Evolutionary conservation across 148 eudicot species (phyloP), one percentile per base, ranked within the genome.

Genomic region (Fallopia convolvulus): DNA sequence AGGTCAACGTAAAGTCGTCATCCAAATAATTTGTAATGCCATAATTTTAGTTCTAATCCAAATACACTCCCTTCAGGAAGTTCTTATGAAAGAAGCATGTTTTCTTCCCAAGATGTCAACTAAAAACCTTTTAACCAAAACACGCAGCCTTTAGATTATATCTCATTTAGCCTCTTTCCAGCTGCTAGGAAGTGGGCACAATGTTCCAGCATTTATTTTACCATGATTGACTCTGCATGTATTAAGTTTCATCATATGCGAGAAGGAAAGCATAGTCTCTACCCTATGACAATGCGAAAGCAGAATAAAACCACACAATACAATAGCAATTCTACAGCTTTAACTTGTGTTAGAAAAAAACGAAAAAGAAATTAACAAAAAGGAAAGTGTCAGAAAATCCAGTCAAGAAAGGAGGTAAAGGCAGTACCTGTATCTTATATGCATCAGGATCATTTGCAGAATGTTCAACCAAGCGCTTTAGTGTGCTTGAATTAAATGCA

Each of bases 401-500:
- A 1, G 30, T 41, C 48, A 41, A n/a, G 14, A 72, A 41, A 82
- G 30, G 39, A 42, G 30, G 55, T 66, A 78, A 63, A 50, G 77
- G 41, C 6, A 77, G 33, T 90, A 93, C 98, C 77, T 93, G 98
- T 74, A 84, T 74, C 84, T 84, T 93, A 68, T 91, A 88, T 79
- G 93, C 84, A 56, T 88, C 93, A 5, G 99, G 99, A 79, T 91
- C 91, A 86, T 89, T 88, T 74, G 78, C 84, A 47, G 94, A 92
- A 81, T 95, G 99, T 72, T 95, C 99, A n/a, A 89, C 85, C 84
- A 95, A 81, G 77, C 99, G 98, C 81, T 95, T 95, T 77, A 95
- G 87, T 15, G 97, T 90, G 81, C 99, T 95, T 26, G 99, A 88
- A 78, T 87, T 88, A 86, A 95, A 90, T 65, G 99, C 99, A 88